Percentiles rank a stretch among this genome's conserved stretches.
Evolutionary conservation across 225 moss, liverwort and hornwort species (phyloP).

Genomic region (Neckera pumila): DNA sequence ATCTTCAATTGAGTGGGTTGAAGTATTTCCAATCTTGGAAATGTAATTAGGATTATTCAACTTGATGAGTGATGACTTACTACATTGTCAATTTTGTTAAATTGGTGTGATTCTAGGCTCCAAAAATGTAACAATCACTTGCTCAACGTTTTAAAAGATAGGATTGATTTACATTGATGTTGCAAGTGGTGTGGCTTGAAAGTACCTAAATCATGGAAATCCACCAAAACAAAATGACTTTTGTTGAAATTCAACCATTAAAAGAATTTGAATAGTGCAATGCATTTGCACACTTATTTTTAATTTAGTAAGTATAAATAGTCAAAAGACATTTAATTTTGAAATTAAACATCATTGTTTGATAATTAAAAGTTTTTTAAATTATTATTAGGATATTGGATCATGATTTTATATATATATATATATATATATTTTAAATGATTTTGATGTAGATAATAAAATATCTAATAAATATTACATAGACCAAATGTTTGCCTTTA

Average conservation of each 20-base stretch:
- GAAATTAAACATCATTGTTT: no score
- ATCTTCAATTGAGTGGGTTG: fast-evolving
- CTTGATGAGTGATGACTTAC: not conserved
- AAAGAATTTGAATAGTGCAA: not conserved
- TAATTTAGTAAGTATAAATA: no score
- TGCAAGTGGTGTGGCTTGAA: fast-evolving
- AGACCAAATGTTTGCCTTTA: no score
- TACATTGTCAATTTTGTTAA: not conserved
- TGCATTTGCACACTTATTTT: not conserved
- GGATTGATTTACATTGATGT: no score
- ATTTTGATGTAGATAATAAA: no score
- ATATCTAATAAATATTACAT: no score
- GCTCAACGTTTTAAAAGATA: not conserved
- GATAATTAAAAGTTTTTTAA: no score
- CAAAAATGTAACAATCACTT: no score
- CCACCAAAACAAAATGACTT: not conserved
- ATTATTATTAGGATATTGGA: no score
- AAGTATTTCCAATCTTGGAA: fast-evolving
- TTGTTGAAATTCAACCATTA: not conserved
- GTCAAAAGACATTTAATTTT: no score
- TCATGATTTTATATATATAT: no score
- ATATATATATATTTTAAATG: no score
- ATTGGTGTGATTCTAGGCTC: not conserved
- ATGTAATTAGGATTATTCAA: not conserved
- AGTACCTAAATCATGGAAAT: fast-evolving